phyloP scores from a whole-genome alignment of 192 early-diverging fungal genomes.

The Dimargaris xerosporica region DNA sequence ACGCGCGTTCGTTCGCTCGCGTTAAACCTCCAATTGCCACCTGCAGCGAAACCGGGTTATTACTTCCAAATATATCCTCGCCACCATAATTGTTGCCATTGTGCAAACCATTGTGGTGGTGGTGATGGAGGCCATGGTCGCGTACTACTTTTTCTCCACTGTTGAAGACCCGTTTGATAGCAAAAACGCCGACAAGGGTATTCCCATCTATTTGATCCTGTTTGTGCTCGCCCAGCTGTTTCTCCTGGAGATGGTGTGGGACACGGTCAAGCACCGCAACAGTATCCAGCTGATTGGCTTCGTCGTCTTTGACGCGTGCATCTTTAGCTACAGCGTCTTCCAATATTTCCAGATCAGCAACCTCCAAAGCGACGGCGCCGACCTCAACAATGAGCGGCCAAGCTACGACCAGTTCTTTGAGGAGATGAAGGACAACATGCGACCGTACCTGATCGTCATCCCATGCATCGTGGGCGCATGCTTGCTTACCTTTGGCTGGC shows the following conservation, averaged over 20 bases:
- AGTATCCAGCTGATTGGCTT: slow-evolving; percentile 57
- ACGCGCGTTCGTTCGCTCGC: no score
- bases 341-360: slow-evolving; percentile 40
- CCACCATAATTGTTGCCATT: slow-evolving; percentile 21
- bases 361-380: slow-evolving; percentile 13
- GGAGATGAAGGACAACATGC: slow-evolving; percentile 13
- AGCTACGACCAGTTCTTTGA: slow-evolving; percentile 7
- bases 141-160: slow-evolving; percentile 29
- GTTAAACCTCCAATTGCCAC: no score
- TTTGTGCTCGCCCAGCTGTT: slow-evolving; percentile 58
- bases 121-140: slow-evolving; percentile 33
- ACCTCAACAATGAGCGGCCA: slow-evolving; percentile 4
- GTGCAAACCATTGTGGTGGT: slow-evolving; percentile 39
- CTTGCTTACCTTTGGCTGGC: slow-evolving; percentile 26
- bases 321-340: slow-evolving; percentile 50
- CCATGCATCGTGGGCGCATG: slow-evolving; percentile 40
- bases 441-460: slow-evolving; percentile 31
- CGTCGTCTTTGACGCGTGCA: slow-evolving; percentile 51
- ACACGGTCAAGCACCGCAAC: slow-evolving; percentile 54
- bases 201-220: slow-evolving; percentile 56
- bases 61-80: no score
- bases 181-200: slow-evolving; percentile 21
- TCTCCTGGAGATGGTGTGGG: slow-evolving; percentile 43
- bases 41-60: no score
- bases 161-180: slow-evolving; percentile 11